Percentiles rank a stretch among this genome's conserved stretches.
Evolutionary conservation across 306 rosid genomes (phyloP).

Genomic region (Benincasa hispida): DNA sequence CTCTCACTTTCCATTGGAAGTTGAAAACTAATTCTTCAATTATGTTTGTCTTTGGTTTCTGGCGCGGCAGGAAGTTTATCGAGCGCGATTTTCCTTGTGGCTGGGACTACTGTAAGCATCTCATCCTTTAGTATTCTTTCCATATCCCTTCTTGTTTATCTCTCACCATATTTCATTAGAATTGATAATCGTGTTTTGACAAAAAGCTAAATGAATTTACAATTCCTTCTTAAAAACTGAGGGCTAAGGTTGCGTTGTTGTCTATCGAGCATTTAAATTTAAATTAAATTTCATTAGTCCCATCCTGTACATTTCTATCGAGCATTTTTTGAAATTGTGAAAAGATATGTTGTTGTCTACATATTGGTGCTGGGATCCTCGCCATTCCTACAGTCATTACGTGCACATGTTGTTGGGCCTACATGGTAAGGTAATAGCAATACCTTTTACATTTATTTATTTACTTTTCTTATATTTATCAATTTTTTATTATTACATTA

Average conservation of each 20-base stretch:
- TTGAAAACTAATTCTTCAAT: background rate
- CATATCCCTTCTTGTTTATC: background rate
- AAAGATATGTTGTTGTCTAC: background rate
- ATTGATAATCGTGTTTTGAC: background rate
- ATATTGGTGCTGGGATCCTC: constrained; percentile 80
- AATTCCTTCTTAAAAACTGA: background rate
- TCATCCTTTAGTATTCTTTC: background rate
- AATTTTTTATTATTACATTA: background rate
- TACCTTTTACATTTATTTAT: background rate
- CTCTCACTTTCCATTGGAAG: background rate
- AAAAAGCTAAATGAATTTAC: background rate
- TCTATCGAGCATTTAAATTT: too few species aligned
- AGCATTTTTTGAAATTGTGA: background rate
- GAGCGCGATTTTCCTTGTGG: constrained; percentile 55
- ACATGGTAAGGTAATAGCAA: constrained; percentile 38
- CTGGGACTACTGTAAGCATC: constrained; percentile 51
- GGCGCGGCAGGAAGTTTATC: constrained; percentile 45
- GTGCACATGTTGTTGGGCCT: constrained; percentile 52
- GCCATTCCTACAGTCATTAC: constrained; percentile 61
- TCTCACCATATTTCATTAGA: background rate
- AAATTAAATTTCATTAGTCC: background rate
- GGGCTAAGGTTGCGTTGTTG: background rate
- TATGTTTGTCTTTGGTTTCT: background rate
- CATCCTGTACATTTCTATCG: background rate
- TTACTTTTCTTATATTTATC: background rate